Evolutionary conservation across 1,139 yeast genomes (phyloP).

Genomic region (Diutina pseudorugosa): DNA sequence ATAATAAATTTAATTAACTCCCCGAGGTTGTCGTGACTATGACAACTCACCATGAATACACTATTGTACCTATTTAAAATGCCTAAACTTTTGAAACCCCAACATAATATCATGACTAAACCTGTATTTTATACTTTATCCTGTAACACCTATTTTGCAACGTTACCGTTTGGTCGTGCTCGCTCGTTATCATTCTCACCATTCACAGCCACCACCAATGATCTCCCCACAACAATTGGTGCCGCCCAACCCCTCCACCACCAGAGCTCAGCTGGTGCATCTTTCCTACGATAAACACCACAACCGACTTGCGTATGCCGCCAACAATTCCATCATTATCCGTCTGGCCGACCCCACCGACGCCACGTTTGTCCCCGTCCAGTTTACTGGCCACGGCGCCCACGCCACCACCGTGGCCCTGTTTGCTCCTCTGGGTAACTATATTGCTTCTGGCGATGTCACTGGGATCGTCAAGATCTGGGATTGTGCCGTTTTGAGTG

Average conservation of each 20-base stretch:
- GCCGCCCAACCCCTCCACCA: constrained; percentile 74
- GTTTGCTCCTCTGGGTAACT: constrained; percentile 82
- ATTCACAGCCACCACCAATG: neutral
- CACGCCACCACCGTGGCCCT: constrained; percentile 65
- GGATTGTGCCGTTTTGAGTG: constrained; percentile 43
- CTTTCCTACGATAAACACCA: constrained; percentile 60
- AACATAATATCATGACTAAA: too few species aligned
- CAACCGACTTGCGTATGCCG: constrained; percentile 65
- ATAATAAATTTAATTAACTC: too few species aligned
- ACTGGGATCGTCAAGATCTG: constrained; percentile 80
- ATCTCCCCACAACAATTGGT: neutral
- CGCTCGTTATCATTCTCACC: neutral
- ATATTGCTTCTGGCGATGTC: constrained; percentile 87
- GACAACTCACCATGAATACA: too few species aligned
- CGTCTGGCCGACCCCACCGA: constrained; percentile 42
- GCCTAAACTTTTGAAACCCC: too few species aligned
- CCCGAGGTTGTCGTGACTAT: too few species aligned
- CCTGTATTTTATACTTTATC: too few species aligned
- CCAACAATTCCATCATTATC: constrained; percentile 70
- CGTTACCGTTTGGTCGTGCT: too few species aligned
- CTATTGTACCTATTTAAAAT: too few species aligned
- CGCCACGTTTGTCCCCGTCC: constrained; percentile 21
- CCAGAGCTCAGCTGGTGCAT: constrained; percentile 58
- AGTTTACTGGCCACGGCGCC: constrained; percentile 60
- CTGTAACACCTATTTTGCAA: too few species aligned